Conservation (phyloP, 108 stramenopile genomes). For the Aurantiochytrium sp. region DNA sequence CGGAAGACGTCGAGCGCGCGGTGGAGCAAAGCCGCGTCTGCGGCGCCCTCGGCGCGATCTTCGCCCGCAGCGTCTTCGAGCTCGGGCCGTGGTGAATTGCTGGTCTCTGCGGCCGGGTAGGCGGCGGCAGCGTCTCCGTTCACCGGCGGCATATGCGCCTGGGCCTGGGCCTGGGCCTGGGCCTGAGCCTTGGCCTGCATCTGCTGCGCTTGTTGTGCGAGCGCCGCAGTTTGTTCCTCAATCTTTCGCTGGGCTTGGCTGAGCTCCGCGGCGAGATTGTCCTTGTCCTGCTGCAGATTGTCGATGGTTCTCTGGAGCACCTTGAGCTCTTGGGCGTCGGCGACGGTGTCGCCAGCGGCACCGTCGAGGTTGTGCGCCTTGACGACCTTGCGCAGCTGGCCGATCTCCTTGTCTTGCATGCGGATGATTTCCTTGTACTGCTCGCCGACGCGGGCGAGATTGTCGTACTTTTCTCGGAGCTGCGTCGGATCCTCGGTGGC, state of each 20-base stretch:
- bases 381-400: background rate
- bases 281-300: slow-evolving; percentile 18
- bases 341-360: background rate
- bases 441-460: background rate
- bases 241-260: background rate
- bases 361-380: background rate
- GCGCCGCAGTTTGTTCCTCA: background rate
- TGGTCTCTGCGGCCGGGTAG: no score
- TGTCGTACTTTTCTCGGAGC: background rate
- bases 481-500: background rate
- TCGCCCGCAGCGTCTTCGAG: no score
- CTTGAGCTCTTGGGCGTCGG: background rate
- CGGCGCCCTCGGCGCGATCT: no score
- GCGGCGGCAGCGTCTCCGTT: no score
- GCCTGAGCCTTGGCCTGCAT: background rate
- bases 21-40: no score
- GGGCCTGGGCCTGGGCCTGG: background rate
- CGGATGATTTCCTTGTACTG: slow-evolving; percentile 26
- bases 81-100: no score
- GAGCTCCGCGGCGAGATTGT: background rate
- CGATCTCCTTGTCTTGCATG: background rate
- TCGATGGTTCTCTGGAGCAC: background rate
- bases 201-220: background rate
- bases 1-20: no score
- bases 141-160: background rate